Evolutionary conservation across 2,329 filamentous ascomycete genomes (phyloP).

Genomic region (Incumbomyces lentus): DNA sequence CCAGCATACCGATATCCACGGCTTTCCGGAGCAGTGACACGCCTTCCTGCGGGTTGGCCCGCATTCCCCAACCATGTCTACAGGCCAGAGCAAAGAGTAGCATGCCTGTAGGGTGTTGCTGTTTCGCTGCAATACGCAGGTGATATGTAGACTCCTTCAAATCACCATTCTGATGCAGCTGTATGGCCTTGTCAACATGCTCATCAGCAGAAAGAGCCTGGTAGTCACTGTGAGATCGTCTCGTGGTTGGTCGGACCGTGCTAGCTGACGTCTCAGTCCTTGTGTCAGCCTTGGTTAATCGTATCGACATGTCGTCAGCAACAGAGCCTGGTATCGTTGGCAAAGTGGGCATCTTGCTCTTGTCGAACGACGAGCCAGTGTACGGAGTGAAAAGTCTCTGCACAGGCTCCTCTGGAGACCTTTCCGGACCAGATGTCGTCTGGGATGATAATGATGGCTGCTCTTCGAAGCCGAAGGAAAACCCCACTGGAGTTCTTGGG

Average conservation of each 20-base stretch:
- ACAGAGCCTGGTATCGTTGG: slow-evolving; percentile 21
- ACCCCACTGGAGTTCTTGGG: not conserved
- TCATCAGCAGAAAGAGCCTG: slow-evolving; percentile 53
- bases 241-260: slow-evolving; percentile 38
- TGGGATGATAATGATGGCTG: slow-evolving; percentile 9
- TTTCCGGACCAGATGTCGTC: slow-evolving; percentile 9
- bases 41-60: slow-evolving; percentile 78
- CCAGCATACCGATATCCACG: slow-evolving; percentile 69
- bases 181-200: slow-evolving; percentile 80
- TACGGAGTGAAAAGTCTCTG: slow-evolving; percentile 2
- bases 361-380: not conserved
- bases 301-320: slow-evolving; percentile 38
- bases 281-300: slow-evolving; percentile 33
- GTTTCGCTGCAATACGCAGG: slow-evolving; percentile 74
- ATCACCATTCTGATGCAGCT: slow-evolving; percentile 76
- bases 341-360: slow-evolving; percentile 7
- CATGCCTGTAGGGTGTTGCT: slow-evolving; percentile 87
- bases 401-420: not conserved
- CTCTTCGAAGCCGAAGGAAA: slow-evolving; percentile 18
- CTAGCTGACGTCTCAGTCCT: slow-evolving; percentile 47
- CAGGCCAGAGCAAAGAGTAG: slow-evolving; percentile 90
- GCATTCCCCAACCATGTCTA: slow-evolving; percentile 95
- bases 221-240: slow-evolving; percentile 21
- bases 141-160: slow-evolving; percentile 95
- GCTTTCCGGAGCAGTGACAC: slow-evolving; percentile 88